phyloP scores from a whole-genome alignment of 1,284 basidiomycete genomes.

The Sporisorium iseilematis-ciliati region DNA sequence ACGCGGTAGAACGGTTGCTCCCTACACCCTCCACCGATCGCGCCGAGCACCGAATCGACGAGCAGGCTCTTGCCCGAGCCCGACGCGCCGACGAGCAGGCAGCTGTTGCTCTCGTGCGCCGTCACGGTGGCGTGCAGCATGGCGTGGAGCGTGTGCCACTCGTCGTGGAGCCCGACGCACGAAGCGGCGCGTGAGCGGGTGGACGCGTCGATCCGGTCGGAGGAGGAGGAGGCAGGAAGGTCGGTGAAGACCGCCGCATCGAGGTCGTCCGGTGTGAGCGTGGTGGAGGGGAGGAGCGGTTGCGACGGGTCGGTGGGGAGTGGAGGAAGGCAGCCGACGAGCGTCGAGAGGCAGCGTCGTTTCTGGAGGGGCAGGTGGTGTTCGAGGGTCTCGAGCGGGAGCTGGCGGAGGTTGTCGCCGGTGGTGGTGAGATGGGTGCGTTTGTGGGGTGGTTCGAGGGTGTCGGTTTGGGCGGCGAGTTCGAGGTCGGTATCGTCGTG shows the following conservation, averaged over 20 bases:
- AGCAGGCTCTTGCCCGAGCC: slow-evolving; percentile 61
- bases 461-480: background rate
- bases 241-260: slow-evolving; percentile 24
- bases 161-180: slow-evolving; percentile 56
- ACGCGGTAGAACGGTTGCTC: slow-evolving; percentile 52
- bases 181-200: slow-evolving; percentile 17
- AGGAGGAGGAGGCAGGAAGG: too few species aligned
- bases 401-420: slow-evolving; percentile 9
- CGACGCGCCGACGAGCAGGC: slow-evolving; percentile 57
- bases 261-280: slow-evolving; percentile 8
- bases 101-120: slow-evolving; percentile 62
- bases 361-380: slow-evolving; percentile 22
- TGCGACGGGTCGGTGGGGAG: background rate
- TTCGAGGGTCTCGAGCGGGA: slow-evolving; percentile 18
- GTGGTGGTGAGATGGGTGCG: slow-evolving; percentile 11
- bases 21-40: slow-evolving; percentile 10
- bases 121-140: slow-evolving; percentile 52
- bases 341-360: slow-evolving; percentile 24
- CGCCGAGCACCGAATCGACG: slow-evolving; percentile 55
- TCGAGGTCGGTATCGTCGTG: slow-evolving; percentile 16
- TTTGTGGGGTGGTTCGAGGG: background rate
- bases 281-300: slow-evolving; percentile 4
- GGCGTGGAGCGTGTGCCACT: slow-evolving; percentile 50
- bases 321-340: slow-evolving; percentile 31
- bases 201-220: background rate